These are phyloP conservation scores for Crithidia acanthocephali DNA, from an alignment of 208 protist species.

Conservation along the genomic window DNA sequence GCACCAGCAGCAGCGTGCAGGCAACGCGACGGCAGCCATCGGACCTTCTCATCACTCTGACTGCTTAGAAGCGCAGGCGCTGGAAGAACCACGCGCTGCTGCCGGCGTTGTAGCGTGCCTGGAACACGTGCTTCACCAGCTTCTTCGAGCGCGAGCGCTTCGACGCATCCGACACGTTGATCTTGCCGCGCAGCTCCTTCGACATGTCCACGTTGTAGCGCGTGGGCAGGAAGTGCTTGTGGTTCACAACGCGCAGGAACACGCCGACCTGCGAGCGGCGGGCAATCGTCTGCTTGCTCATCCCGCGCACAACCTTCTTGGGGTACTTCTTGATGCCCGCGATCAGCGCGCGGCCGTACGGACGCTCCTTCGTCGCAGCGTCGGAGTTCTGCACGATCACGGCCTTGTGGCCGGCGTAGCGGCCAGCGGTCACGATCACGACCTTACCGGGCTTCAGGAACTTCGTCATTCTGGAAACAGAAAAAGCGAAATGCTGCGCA, in stretches of 20 bases:
- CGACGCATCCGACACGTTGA: constrained; percentile 90
- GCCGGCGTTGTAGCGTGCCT: constrained; percentile 96
- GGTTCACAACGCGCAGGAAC: constrained; percentile 98
- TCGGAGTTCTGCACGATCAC: constrained; percentile 97
- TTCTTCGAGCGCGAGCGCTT: constrained; percentile 88
- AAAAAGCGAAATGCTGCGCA: constrained; percentile 21
- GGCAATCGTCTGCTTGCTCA: constrained; percentile 94
- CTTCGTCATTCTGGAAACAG: constrained; percentile 69
- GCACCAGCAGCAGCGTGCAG: no score
- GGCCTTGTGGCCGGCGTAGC: constrained; percentile 98
- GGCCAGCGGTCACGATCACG: constrained; percentile 97
- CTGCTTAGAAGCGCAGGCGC: constrained; percentile 98
- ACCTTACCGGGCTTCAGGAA: constrained; percentile 98
- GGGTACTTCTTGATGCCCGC: constrained; percentile 97
- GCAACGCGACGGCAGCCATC: no score
- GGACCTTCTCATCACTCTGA: background rate
- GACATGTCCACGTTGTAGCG: constrained; percentile 95
- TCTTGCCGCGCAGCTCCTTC: constrained; percentile 91
- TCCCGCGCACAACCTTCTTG: constrained; percentile 94
- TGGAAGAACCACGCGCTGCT: constrained; percentile 99
- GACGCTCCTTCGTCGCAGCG: constrained; percentile 89
- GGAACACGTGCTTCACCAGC: constrained; percentile 92
- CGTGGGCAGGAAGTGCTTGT: constrained; percentile 98
- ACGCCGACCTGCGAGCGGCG: constrained; percentile 94
- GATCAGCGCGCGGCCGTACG: constrained; percentile 96